Conservation (phyloP, 768 basidiomycete species). For the Boletales sp. region DNA sequence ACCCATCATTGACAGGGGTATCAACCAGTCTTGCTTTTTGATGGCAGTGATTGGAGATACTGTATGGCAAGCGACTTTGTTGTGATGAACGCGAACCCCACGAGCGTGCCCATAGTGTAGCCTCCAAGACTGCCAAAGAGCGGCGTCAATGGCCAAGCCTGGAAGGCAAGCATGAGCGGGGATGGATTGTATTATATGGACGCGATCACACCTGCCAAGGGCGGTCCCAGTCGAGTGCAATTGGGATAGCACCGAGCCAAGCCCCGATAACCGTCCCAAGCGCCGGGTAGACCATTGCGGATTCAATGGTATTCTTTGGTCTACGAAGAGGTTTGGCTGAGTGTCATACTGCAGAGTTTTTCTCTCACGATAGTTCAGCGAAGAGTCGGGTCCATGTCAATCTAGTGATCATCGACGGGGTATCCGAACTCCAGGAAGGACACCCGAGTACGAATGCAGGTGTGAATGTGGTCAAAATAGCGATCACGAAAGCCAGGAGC, state of each 20-base stretch:
- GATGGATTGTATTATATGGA: neutral
- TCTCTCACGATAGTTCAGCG: slow-evolving; percentile 73
- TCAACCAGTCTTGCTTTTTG: slow-evolving; percentile 25
- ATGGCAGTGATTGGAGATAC: slow-evolving; percentile 25
- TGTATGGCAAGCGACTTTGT: slow-evolving; percentile 38
- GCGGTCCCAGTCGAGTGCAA: slow-evolving; percentile 94
- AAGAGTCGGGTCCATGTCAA: slow-evolving; percentile 78
- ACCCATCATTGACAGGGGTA: neutral
- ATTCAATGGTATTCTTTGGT: slow-evolving; percentile 63
- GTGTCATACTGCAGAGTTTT: neutral
- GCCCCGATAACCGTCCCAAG: slow-evolving; percentile 68
- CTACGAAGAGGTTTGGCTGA: slow-evolving; percentile 29
- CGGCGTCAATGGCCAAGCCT: slow-evolving; percentile 85
- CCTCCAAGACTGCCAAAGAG: slow-evolving; percentile 70
- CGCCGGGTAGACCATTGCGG: slow-evolving; percentile 75
- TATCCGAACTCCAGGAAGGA: slow-evolving; percentile 45
- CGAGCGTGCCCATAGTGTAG: slow-evolving; percentile 57
- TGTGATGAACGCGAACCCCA: slow-evolving; percentile 47
- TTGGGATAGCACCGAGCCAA: slow-evolving; percentile 80
- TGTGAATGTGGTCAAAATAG: slow-evolving; percentile 61
- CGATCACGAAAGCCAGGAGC: slow-evolving; percentile 63
- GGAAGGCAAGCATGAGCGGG: neutral
- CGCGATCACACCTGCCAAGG: slow-evolving; percentile 82
- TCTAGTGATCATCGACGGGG: slow-evolving; percentile 48
- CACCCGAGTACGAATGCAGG: slow-evolving; percentile 68